Conservation (phyloP, 139 green algal species). For the Closterium sp. region DNA sequence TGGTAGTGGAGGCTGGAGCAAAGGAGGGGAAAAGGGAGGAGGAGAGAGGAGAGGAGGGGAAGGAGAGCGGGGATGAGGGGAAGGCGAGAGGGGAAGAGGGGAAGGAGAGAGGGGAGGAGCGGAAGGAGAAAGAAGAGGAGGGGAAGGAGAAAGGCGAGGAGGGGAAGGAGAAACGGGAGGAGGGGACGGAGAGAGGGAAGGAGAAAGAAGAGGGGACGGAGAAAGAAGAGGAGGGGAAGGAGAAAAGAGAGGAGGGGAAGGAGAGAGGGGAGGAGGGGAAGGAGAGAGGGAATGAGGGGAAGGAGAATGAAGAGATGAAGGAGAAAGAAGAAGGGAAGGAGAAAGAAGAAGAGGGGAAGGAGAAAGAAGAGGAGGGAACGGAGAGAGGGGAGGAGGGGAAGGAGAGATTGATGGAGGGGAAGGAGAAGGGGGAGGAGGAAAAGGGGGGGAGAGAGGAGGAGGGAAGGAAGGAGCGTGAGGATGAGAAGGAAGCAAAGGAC, state of each 20-base stretch:
- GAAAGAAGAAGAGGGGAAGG: too few relatives aligned
- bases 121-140: neutral
- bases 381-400: too few relatives aligned
- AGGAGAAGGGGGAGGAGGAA: too few relatives aligned
- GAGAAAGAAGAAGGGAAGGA: too few relatives aligned
- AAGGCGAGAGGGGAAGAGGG: neutral
- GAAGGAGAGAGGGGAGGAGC: neutral
- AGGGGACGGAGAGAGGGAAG: neutral
- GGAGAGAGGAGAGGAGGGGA: neutral
- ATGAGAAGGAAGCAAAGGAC: neutral
- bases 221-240: neutral
- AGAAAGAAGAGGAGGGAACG: too few relatives aligned
- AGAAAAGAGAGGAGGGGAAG: too few relatives aligned
- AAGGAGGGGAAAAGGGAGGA: neutral
- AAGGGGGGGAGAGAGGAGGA: neutral
- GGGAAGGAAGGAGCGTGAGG: neutral
- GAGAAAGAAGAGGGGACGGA: neutral
- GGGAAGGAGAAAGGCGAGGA: neutral
- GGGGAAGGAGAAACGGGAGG: too few relatives aligned
- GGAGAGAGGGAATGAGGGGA: too few relatives aligned
- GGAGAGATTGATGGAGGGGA: too few relatives aligned
- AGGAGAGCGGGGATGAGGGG: neutral
- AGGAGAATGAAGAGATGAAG: too few relatives aligned
- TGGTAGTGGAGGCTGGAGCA: neutral
- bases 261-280: too few relatives aligned